A percentile compares a stretch with the other conserved stretches of the same genome.
Evolutionary conservation across 1,284 basidiomycete genomes (phyloP).

Genomic region (Laetiporus sulphureus): DNA sequence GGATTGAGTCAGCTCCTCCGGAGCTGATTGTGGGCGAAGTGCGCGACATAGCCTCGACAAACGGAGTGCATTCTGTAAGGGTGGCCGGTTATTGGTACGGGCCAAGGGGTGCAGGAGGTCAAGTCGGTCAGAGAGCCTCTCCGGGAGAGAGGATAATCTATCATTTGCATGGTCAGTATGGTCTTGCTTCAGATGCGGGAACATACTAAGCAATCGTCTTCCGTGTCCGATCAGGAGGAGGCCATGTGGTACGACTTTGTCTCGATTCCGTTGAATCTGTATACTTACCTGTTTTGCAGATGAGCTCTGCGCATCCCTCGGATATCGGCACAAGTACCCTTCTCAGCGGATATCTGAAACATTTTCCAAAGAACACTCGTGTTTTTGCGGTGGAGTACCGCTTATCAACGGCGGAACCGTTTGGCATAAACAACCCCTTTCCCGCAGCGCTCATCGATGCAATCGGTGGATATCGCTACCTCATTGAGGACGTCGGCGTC

Average conservation of each 20-base stretch:
- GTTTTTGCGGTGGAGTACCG: neutral
- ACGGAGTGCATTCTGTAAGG: neutral
- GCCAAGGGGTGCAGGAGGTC: neutral
- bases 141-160: neutral
- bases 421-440: conserved; percentile 19
- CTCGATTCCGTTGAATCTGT: too few species aligned
- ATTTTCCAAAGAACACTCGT: neutral
- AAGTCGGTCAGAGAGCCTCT: neutral
- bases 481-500: conserved; percentile 31
- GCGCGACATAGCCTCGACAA: neutral
- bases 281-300: too few species aligned
- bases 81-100: neutral
- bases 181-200: neutral
- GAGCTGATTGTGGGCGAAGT: conserved; percentile 1
- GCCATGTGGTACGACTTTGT: too few species aligned
- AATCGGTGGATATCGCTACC: conserved; percentile 37
- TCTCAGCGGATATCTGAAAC: too few species aligned
- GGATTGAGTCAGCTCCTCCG: conserved; percentile 12
- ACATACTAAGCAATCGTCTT: too few species aligned
- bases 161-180: neutral
- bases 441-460: conserved; percentile 42
- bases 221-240: too few species aligned
- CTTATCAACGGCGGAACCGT: neutral
- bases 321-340: too few species aligned
- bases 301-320: too few species aligned